phyloP scores from a whole-genome alignment of 371 early-diverging fungal genomes.

The Syncephalastrum racemosum region DNA sequence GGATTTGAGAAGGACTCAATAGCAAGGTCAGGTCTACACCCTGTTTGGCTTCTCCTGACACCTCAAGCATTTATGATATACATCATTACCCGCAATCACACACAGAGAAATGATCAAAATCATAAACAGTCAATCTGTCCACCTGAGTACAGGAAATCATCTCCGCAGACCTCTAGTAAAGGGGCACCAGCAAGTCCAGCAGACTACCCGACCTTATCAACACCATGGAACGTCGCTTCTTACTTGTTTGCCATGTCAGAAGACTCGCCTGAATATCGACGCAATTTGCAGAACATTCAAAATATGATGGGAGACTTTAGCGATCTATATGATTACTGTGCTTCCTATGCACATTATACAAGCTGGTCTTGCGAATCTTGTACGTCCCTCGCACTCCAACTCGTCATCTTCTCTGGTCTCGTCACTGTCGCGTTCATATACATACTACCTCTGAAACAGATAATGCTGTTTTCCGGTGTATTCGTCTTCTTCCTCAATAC shows the following conservation, averaged over 20 bases:
- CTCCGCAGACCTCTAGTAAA: no score
- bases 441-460: slow-evolving; percentile 23
- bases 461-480: slow-evolving; percentile 26
- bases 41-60: no score
- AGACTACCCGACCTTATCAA: no score
- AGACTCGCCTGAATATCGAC: slow-evolving; percentile 36
- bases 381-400: slow-evolving; percentile 28
- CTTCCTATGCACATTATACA: slow-evolving; percentile 21
- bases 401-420: slow-evolving; percentile 15
- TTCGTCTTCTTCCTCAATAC: slow-evolving; percentile 32
- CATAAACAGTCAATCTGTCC: no score
- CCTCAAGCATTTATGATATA: no score
- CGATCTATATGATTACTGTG: slow-evolving; percentile 29
- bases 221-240: slow-evolving; percentile 2
- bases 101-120: no score
- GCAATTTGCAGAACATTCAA: slow-evolving; percentile 43
- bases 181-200: no score
- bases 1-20: no score
- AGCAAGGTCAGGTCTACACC: no score
- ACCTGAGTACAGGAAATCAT: no score
- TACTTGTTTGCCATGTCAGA: slow-evolving; percentile 17
- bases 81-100: no score
- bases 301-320: slow-evolving; percentile 51
- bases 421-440: slow-evolving; percentile 13
- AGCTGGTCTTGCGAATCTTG: slow-evolving; percentile 29